These are phyloP conservation scores for Magnusiomyces magnusii DNA, from an alignment of 1,139 yeast species.

Conservation along the genomic window DNA sequence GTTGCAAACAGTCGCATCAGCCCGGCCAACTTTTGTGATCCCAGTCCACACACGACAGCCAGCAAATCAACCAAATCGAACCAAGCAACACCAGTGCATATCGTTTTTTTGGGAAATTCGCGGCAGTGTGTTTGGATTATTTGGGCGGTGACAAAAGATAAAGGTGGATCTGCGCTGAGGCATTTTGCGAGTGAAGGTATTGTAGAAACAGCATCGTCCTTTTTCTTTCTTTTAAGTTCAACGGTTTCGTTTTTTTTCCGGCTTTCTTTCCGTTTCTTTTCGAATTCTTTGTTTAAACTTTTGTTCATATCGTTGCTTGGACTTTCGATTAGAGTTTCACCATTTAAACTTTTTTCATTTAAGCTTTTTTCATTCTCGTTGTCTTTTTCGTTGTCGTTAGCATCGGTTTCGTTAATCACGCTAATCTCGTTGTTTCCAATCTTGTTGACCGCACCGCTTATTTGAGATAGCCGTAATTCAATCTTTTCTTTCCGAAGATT, in stretches of 20 bases:
- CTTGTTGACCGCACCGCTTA: neutral
- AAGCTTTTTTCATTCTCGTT: neutral
- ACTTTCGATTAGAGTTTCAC: too few species aligned
- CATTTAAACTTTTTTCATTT: too few species aligned
- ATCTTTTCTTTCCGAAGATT: slow-evolving; percentile 19
- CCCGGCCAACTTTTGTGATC: slow-evolving; percentile 20
- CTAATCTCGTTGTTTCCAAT: too few species aligned
- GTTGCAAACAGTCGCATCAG: slow-evolving; percentile 27
- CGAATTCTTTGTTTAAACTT: too few species aligned
- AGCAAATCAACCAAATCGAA: slow-evolving; percentile 24
- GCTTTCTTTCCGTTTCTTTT: too few species aligned
- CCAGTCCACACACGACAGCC: slow-evolving; percentile 28
- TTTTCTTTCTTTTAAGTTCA: too few species aligned
- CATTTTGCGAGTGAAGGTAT: too few species aligned
- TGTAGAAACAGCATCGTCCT: too few species aligned
- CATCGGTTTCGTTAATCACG: too few species aligned
- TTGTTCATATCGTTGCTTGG: too few species aligned
- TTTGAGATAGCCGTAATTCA: slow-evolving; percentile 18
- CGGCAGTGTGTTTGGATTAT: slow-evolving; percentile 7
- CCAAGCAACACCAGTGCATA: slow-evolving; percentile 33
- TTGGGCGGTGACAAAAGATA: neutral
- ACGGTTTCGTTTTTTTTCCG: too few species aligned
- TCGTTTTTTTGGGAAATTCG: slow-evolving; percentile 18
- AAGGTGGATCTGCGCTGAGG: neutral
- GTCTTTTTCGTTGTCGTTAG: neutral